A percentile compares a stretch with the other conserved stretches of the same genome.
Evolutionary conservation across 2,329 filamentous ascomycete species (phyloP).

Genomic region (Colletotrichum eremochloae): DNA sequence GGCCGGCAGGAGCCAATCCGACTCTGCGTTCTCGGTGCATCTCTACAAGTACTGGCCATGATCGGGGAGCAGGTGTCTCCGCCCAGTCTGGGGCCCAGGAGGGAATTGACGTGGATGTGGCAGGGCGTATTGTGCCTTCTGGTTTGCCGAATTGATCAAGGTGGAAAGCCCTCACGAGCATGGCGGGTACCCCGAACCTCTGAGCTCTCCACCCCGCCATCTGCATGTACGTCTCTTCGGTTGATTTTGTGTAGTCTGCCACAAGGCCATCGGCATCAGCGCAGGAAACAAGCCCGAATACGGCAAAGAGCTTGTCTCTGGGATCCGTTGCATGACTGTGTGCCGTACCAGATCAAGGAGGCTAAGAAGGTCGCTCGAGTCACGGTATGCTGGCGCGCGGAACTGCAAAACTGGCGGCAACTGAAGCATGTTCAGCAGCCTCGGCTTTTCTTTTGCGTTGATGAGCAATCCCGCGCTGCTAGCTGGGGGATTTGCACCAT

Average conservation of each 20-base stretch:
- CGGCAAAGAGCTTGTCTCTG: conserved; percentile 47
- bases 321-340: conserved; percentile 43
- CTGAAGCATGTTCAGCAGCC: neutral
- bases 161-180: neutral
- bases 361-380: conserved; percentile 20
- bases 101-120: neutral
- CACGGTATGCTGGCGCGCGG: neutral
- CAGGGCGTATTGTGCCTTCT: neutral
- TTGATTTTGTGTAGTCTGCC: conserved; percentile 43
- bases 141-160: neutral
- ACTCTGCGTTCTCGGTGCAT: neutral
- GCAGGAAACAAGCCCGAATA: conserved; percentile 45
- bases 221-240: neutral
- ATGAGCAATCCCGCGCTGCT: rapidly evolving
- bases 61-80: neutral
- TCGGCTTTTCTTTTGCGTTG: neutral
- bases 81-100: conserved; percentile 12
- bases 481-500: conserved; percentile 8
- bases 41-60: neutral
- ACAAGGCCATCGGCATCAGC: conserved; percentile 28
- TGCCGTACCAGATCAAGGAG: neutral
- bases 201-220: conserved; percentile 20
- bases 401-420: conserved; percentile 18
- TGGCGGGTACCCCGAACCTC: neutral
- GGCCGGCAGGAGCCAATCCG: neutral